Conservation (phyloP, 495 filamentous ascomycete species). For the Sabuloglossum arenarium region DNA sequence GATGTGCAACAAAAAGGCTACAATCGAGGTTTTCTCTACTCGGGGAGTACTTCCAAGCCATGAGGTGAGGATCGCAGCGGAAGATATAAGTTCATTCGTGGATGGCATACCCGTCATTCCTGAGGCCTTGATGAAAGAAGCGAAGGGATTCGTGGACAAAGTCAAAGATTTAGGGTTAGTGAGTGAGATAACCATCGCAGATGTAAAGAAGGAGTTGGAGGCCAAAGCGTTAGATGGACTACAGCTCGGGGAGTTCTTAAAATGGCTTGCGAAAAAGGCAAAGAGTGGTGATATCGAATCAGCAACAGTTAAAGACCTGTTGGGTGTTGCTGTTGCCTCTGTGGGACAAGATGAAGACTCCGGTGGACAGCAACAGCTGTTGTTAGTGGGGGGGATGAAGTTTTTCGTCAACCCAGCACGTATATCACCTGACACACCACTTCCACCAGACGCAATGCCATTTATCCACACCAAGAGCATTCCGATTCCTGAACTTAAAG, state of each 20-base stretch:
- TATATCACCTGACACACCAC: slow-evolving; percentile 62
- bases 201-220: slow-evolving; percentile 64
- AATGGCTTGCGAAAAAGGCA: slow-evolving; percentile 56
- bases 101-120: slow-evolving; percentile 78
- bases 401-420: slow-evolving; percentile 50
- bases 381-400: slow-evolving; percentile 53
- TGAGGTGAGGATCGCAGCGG: slow-evolving; percentile 55
- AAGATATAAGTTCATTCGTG: slow-evolving; percentile 66
- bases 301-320: slow-evolving; percentile 36
- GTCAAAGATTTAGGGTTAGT: slow-evolving; percentile 63
- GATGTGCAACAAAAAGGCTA: slow-evolving; percentile 60
- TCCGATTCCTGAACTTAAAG: slow-evolving; percentile 39
- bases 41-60: slow-evolving; percentile 61
- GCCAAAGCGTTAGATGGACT: slow-evolving; percentile 48
- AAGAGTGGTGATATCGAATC: slow-evolving; percentile 43
- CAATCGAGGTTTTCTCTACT: slow-evolving; percentile 74
- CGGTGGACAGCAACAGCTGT: slow-evolving; percentile 22
- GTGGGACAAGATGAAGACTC: slow-evolving; percentile 36
- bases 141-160: slow-evolving; percentile 49
- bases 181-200: slow-evolving; percentile 62
- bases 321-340: slow-evolving; percentile 64
- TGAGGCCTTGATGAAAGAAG: slow-evolving; percentile 40
- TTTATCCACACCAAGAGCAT: slow-evolving; percentile 52
- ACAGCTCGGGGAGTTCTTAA: slow-evolving; percentile 62
- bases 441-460: slow-evolving; percentile 66